Evolutionary conservation across 2,329 filamentous ascomycete genomes (phyloP).

Genomic region (Fusarium caatingaense): DNA sequence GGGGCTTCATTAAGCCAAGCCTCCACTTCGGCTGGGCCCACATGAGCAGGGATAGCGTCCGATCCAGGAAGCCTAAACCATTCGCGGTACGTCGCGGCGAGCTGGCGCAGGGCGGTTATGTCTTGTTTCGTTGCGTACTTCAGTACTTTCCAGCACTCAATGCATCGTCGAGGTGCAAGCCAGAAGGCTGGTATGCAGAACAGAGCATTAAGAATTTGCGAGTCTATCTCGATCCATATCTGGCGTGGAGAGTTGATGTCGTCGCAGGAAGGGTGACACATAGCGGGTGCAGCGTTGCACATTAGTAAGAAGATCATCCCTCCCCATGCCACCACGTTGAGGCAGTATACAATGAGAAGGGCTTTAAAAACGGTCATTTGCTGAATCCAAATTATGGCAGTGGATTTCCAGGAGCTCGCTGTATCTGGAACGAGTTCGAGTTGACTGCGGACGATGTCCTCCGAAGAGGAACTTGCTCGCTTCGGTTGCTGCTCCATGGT

Average conservation of each 20-base stretch:
- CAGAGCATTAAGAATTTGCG: slow-evolving; percentile 80
- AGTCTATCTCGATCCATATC: slow-evolving; percentile 86
- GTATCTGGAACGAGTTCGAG: neutral
- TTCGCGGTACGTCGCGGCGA: neutral
- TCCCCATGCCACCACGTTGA: neutral
- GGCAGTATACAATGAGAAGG: neutral
- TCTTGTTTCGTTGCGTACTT: neutral
- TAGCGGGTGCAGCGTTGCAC: neutral
- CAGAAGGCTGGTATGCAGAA: slow-evolving; percentile 91
- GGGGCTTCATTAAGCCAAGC: neutral
- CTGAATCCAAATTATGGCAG: neutral
- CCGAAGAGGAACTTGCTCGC: neutral
- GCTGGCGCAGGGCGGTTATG: neutral
- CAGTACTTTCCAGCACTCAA: neutral
- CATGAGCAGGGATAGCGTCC: neutral
- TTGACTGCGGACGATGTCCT: neutral
- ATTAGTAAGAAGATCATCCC: slow-evolving; percentile 9
- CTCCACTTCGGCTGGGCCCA: neutral
- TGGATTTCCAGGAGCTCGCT: neutral
- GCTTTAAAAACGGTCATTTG: neutral
- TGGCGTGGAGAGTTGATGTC: slow-evolving; percentile 78
- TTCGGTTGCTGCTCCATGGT: neutral
- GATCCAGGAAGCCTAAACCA: neutral
- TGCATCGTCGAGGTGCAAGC: slow-evolving; percentile 66
- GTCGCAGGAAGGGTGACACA: slow-evolving; percentile 51